A percentile compares a stretch with the other conserved stretches of the same genome.
These are phyloP conservation scores for Agastache rugosa DNA, from an alignment of 257 asterid species.

Conservation along the genomic window DNA sequence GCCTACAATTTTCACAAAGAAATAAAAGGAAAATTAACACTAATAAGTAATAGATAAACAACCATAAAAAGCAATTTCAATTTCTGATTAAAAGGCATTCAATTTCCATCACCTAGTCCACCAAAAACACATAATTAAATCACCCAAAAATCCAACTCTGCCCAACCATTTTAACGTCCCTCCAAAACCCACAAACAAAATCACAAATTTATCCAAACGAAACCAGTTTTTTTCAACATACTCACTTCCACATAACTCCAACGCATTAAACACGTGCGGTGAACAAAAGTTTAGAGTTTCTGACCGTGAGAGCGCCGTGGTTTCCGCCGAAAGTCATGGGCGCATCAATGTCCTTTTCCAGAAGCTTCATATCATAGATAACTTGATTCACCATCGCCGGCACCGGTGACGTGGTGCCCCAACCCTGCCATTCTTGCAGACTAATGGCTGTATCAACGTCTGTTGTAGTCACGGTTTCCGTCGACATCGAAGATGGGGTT, in stretches of 20 bases:
- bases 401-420: conserved; percentile 82
- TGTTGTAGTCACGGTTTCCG: conserved; percentile 27
- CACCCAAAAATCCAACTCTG: conserved; percentile 17
- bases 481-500: conserved; percentile 28
- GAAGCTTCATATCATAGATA: conserved; percentile 73
- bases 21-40: background rate
- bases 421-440: conserved; percentile 88
- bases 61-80: too few relatives aligned
- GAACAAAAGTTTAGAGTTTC: background rate
- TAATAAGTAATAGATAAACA: too few relatives aligned
- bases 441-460: conserved; percentile 52
- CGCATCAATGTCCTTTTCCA: conserved; percentile 60
- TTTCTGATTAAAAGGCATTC: too few relatives aligned
- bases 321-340: conserved; percentile 78
- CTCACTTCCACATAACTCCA: background rate
- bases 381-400: conserved; percentile 83
- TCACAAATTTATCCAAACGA: conserved; percentile 8
- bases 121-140: background rate
- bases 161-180: background rate
- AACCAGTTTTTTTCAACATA: conserved; percentile 13
- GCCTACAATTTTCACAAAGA: background rate
- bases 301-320: conserved; percentile 80
- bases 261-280: background rate
- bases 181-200: conserved; percentile 12
- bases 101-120: background rate